These are phyloP conservation scores for Platanthera zijinensis DNA, from an alignment of 106 monocot genomes.

Conservation along the genomic window DNA sequence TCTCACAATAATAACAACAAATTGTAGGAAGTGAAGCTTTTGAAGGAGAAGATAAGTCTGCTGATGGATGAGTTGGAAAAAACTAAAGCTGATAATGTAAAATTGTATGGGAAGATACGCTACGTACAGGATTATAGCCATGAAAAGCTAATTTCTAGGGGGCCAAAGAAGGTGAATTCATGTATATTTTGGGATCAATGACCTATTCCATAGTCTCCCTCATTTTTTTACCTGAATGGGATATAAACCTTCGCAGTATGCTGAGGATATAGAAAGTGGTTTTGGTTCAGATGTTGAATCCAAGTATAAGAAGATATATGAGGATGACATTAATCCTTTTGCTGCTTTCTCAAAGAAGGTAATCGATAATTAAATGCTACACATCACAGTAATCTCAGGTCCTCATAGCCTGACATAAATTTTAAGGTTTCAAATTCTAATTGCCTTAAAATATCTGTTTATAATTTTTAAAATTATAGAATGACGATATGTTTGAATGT, in stretches of 20 bases:
- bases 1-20: conserved; percentile 2
- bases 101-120: conserved; percentile 93
- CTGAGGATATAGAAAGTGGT: conserved; percentile 96
- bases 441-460: not conserved
- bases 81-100: conserved; percentile 95
- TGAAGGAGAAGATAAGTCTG: conserved; percentile 80
- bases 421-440: not conserved
- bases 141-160: conserved; percentile 92
- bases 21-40: conserved; percentile 67
- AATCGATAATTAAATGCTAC: not conserved
- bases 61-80: conserved; percentile 76
- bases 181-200: not conserved
- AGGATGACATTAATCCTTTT: conserved; percentile 99
- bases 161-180: conserved; percentile 67
- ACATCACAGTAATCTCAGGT: not conserved
- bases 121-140: conserved; percentile 95
- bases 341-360: conserved; percentile 99
- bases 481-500: not conserved
- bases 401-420: not conserved
- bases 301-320: conserved; percentile 98
- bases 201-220: conserved; percentile 5
- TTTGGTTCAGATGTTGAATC: conserved; percentile 89
- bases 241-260: conserved; percentile 42
- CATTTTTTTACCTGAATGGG: conserved; percentile 3
- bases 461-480: not conserved